Evolutionary conservation across 352 stramenopile species (phyloP).

Genomic region (Phytophthora capsici): DNA sequence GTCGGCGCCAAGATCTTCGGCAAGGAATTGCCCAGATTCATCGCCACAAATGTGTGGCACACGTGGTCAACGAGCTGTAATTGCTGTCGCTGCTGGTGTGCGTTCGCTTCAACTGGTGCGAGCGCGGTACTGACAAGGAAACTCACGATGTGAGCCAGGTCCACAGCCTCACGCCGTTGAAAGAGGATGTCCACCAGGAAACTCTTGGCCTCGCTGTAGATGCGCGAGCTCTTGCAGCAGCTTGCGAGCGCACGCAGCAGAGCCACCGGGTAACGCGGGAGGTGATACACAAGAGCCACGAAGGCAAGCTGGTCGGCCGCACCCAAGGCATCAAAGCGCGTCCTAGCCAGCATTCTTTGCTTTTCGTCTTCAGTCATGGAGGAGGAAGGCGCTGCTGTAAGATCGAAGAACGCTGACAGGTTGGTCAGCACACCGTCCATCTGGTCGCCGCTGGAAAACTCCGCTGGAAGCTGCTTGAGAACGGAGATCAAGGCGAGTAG

Average conservation of each 20-base stretch:
- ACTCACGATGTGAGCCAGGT: conserved; percentile 79
- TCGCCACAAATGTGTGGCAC: conserved; percentile 59
- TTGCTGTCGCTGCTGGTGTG: conserved; percentile 44
- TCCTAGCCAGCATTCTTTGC: conserved; percentile 34
- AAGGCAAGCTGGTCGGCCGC: conserved; percentile 70
- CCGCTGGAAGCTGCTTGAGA: conserved; percentile 76
- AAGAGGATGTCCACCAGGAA: conserved; percentile 86
- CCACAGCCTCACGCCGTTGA: conserved; percentile 62
- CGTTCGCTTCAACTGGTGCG: conserved; percentile 32
- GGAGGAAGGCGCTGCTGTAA: conserved; percentile 38
- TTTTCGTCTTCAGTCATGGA: conserved; percentile 33
- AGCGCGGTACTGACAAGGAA: conserved; percentile 83
- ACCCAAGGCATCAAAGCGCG: conserved; percentile 61
- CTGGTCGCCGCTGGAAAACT: conserved; percentile 48
- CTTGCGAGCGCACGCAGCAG: conserved; percentile 74
- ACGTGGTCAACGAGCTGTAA: conserved; percentile 71
- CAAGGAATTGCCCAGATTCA: conserved; percentile 75
- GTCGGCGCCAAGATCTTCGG: conserved; percentile 73
- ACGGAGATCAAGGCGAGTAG: conserved; percentile 78
- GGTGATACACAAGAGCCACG: conserved; percentile 75
- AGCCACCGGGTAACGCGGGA: conserved; percentile 70
- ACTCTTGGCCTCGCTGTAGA: conserved; percentile 76
- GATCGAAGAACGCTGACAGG: conserved; percentile 69
- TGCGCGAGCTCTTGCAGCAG: conserved; percentile 73
- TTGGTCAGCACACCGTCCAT: conserved; percentile 66